Conservation (phyloP, 2,329 filamentous ascomycete species). For the Diaporthe eres region DNA sequence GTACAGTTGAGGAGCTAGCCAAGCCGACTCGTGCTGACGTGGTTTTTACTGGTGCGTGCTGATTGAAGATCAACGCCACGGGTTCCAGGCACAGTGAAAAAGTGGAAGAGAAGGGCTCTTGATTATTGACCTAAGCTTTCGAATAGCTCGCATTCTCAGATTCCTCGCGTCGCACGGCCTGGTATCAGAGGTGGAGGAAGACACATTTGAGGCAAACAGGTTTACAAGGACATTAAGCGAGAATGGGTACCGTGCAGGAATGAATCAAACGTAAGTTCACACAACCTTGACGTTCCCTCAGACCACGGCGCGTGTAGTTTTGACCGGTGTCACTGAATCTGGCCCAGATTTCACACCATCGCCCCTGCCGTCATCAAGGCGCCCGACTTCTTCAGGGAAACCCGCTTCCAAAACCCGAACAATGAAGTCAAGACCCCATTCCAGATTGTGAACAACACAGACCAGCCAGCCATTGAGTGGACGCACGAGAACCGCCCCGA, state of each 20-base stretch:
- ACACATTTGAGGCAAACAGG: conserved; percentile 35
- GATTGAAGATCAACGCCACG: neutral
- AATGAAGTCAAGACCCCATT: conserved; percentile 21
- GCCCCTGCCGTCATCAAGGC: conserved; percentile 19
- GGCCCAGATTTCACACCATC: neutral
- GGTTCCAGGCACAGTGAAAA: too few relatives aligned
- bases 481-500: conserved; percentile 38
- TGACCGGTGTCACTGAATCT: neutral
- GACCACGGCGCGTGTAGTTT: too few relatives aligned
- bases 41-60: conserved; percentile 7
- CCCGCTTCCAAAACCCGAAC: conserved; percentile 28
- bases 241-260: conserved; percentile 23
- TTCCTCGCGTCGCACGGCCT: conserved; percentile 32
- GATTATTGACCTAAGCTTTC: neutral
- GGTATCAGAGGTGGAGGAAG: conserved; percentile 24
- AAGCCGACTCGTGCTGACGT: conserved; percentile 11
- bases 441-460: conserved; percentile 39
- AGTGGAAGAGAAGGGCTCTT: neutral
- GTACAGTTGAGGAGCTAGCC: conserved; percentile 15
- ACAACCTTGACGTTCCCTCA: neutral
- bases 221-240: conserved; percentile 25
- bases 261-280: conserved; percentile 20
- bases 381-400: conserved; percentile 20
- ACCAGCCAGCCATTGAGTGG: conserved; percentile 42
- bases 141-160: conserved; percentile 37